phyloP scores from a whole-genome alignment of 148 eudicot genomes.

The Chenopodium album region DNA sequence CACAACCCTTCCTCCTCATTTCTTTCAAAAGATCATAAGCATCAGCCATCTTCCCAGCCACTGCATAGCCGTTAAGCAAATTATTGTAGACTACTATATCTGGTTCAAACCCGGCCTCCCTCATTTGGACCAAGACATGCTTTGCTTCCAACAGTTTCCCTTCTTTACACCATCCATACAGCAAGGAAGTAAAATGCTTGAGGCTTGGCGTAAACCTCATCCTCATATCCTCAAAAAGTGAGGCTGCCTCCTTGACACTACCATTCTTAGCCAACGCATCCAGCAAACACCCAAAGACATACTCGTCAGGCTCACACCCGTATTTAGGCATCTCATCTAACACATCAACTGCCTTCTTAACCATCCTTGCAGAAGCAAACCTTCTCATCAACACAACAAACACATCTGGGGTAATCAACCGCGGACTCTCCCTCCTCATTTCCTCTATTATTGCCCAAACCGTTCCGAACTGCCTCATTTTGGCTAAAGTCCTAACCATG shows the following conservation, averaged over 20 bases:
- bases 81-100: slow-evolving; percentile 88
- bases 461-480: slow-evolving; percentile 88
- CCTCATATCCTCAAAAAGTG: slow-evolving; percentile 83
- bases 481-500: slow-evolving; percentile 72
- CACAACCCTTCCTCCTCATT: slow-evolving; percentile 87
- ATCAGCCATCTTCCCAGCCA: slow-evolving; percentile 79
- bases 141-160: slow-evolving; percentile 90
- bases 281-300: slow-evolving; percentile 87
- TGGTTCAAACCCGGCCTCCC: slow-evolving; percentile 78
- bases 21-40: slow-evolving; percentile 86
- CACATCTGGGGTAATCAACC: slow-evolving; percentile 61
- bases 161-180: slow-evolving; percentile 90
- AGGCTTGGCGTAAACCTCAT: slow-evolving; percentile 63
- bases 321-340: slow-evolving; percentile 94
- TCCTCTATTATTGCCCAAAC: slow-evolving; percentile 94
- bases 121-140: slow-evolving; percentile 80
- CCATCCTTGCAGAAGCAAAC: slow-evolving; percentile 88
- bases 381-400: slow-evolving; percentile 89
- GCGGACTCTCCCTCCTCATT: slow-evolving; percentile 74
- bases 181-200: slow-evolving; percentile 84
- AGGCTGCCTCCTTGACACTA: slow-evolving; percentile 88
- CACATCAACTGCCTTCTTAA: slow-evolving; percentile 83
- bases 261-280: slow-evolving; percentile 96
- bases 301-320: slow-evolving; percentile 89
- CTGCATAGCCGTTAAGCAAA: slow-evolving; percentile 77